Evolutionary conservation across 495 filamentous ascomycete genomes (phyloP), one percentile per base, ranked within the genome.

Genomic region (Apiosordaria backusii): DNA sequence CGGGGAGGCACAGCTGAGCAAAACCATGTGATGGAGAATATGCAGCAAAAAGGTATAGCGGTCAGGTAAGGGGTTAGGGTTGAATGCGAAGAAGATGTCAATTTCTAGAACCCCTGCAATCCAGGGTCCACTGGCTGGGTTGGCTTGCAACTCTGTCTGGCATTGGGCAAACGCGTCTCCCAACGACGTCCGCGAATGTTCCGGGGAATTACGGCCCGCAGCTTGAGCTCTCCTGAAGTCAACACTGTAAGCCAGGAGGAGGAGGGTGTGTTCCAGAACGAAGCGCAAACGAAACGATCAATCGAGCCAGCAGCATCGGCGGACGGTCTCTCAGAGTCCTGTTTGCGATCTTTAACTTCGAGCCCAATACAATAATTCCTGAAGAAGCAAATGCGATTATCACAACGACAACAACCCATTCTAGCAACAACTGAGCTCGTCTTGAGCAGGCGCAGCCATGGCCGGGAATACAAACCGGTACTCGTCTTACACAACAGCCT

Each of bases 401-500:
- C 23, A 53, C 23, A 25, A 25, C 64, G 23, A 64, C 52, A 40
- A 19, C 9, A 24, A 7, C 4, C 26, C 26, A 27, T 27, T 61
- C 29, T 19, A 40, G 24, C 23, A 40, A 61, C 26, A 35, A 16
- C 18, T 25, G 27, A 19, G 26, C 26, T 45, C 27, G 59, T 40
- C 24, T 4, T 35, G 27, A 45, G 13, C 16, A 40, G 13, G 26
- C 27, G 59, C 69, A 69, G 77, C 70, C 67, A 84, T 84, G 81
- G 73, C 83, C 82, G 69, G 86, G 82, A 75, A 85, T 82, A 76
- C 81, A 60, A 85, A 85, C 75, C 80, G 83, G 72, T 78, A 79
- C 70, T 86, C 85, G 50, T 82, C 79, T 62, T 83, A 85, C 72
- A 84, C 81, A 29, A 77, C 72, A 62, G 76, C 77, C 55, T 81